Percentiles rank a stretch among this genome's conserved stretches.
phyloP scores from a whole-genome alignment of 257 asterid species.

The Gynochthodes officinalis region DNA sequence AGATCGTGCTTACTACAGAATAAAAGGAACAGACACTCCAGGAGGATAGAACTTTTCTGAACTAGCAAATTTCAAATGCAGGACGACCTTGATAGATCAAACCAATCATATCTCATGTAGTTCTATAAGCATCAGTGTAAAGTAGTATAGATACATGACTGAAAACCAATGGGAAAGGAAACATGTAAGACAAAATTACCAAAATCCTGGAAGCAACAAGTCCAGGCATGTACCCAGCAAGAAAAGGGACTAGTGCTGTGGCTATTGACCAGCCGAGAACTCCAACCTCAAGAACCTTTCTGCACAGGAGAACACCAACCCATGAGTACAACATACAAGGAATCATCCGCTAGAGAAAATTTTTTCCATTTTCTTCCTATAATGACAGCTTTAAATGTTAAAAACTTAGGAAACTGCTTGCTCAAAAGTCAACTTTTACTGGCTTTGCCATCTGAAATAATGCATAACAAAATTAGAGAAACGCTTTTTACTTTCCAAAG shows the following conservation, averaged over 20 bases:
- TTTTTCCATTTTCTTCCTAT: background rate
- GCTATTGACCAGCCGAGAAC: constrained; percentile 90
- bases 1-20: background rate
- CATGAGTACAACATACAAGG: constrained; percentile 11
- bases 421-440: background rate
- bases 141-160: background rate
- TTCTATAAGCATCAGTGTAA: background rate
- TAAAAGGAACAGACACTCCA: background rate
- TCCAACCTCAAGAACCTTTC: constrained; percentile 83
- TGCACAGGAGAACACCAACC: constrained; percentile 34
- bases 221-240: constrained; percentile 91
- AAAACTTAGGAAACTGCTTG: background rate
- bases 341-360: background rate
- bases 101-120: background rate
- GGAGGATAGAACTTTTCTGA: background rate
- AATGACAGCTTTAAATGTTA: background rate
- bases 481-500: background rate
- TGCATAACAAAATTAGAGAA: background rate
- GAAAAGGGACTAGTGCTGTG: constrained; percentile 76
- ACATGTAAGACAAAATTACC: constrained; percentile 42
- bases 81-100: background rate
- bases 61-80: background rate
- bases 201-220: constrained; percentile 76
- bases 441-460: no score
- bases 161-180: background rate